Base-by-base conservation (phyloP, 805 yeast species). In the Sugiyamaella americana region DNA sequence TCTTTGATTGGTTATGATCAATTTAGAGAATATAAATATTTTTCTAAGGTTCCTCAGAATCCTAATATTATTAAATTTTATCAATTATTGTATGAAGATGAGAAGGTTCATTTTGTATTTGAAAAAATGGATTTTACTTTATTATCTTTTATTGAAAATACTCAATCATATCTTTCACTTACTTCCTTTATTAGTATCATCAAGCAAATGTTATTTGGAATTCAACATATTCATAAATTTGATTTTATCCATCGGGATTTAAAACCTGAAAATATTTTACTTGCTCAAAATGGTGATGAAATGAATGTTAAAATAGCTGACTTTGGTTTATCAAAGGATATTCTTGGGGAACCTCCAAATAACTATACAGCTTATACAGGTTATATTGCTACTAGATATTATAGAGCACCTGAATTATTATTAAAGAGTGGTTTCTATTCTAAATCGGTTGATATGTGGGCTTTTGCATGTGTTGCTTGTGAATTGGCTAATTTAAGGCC, bases 231-330 rank as follows among this genome's bases (percentile, higher is more conserved):
- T 26, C 32, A 26, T 26, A 8, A 8, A 8, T 13, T 8, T 26
- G 11, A 26, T 8, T 26, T 26, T 26, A 26, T 26, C 62, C 98
- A 89, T 63, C 84, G 97, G 61, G 98, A 89, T 66, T 78, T 89
- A 54, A 93, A 93, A 68, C 98, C 98, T 4, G 98, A 93, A 64
- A 93, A 93, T 68, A 77, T 93, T 47, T 70, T 93, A 58, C 79
- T 88, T 42, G 72, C 78, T 11, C 63, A 65, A 59, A 26, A 13
- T 26, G 32, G 32, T 8, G 11, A 8, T 8, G 13, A 26, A 8
- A 8, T 26, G 13, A 13, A 8, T 8, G 32, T 26, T 13, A 26
- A 26, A 13, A 13, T 26, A 8, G 32, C 32, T 8, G 32, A 26
- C 32, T 26, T 26, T 13, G 13, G 13, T 26, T 13, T 26, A 8